Base-by-base conservation (phyloP, 169 alveolate species). In the Cryptosporidium tyzzeri region DNA sequence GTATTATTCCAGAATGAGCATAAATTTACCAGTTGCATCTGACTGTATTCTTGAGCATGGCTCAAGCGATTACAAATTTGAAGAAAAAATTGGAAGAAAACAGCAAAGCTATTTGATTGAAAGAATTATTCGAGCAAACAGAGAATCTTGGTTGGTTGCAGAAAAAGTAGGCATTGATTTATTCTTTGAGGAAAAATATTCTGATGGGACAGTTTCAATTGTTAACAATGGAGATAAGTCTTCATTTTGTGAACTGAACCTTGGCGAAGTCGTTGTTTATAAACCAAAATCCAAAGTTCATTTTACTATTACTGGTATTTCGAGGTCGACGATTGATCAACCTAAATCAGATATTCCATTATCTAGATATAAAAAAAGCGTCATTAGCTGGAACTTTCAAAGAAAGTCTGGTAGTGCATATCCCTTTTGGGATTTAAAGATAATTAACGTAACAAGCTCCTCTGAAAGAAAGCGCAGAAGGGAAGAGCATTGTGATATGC, bases 11-110 rank as follows among this genome's bases (percentile, higher is more conserved):
- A 65, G 67, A 62, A 62, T 80, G 29, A 65, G 21, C 59, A 65
- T 80, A 26, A 59, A 65, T 41, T 48, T 80, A 8, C 89, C 89
- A 61, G 89, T 80, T 62, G 89, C 89, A 41, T 59, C 80, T 45
- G 89, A 80, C 37, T 80, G 89, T 50, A 65, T 80, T 48, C 89
- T 80, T 59, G 89, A 80, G 31, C 89, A 80, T 31, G 89, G 89
- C 8, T 80, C 89, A 37, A 44, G 89, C 26, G 89, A 80, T 31
- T 80, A 80, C 69, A 80, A 65, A 53, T 80, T 80, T 80, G 75
- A 62, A 48, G 89, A 80, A 62, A 80, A 62, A 59, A 16, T 80
- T 18, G 59, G 53, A 9, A 62, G 89, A 41, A 80, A 62, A 6
- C 89, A 80, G 8, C 89, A 80, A 48, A 80, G 89, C 16, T 62